Base-by-base conservation (phyloP, 192 early-diverging fungal species). In the Fimicolochytrium jonesii region DNA sequence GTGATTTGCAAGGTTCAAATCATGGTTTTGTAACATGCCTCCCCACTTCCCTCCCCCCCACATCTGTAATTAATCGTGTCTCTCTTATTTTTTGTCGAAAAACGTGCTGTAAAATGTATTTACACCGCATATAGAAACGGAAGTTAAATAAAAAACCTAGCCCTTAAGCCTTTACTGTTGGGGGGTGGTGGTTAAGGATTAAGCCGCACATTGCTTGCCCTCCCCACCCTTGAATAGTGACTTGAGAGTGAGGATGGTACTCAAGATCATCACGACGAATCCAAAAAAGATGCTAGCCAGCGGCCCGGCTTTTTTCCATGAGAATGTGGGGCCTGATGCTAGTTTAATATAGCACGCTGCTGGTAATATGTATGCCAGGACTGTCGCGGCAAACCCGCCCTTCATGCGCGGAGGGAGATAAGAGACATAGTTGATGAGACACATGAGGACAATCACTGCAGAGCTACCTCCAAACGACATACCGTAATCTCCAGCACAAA, bases 321-420 rank as follows among this genome's bases (percentile, higher is more conserved):
- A 74, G 59, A 73, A 74, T 7, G 76, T 37, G 0, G 83, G 65
- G 0, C 87, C 89, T 13, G 83, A 79, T 0, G 86, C 69, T 51
- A 95, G 64, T 50, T 85, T 83, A 31, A 93, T 70, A 66, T 87
- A 93, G 51, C 91, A 93, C 0, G 83, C 77, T 0, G 93, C 84
- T 13, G 93, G 93, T 41, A 95, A 53, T 42, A 95, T 92, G 72
- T 87, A 95, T 2, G 93, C 92, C 67, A 94, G 65, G 28, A 88
- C 86, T 13, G 92, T 90, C 0, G 92, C 92, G 1, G 93, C 90
- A 74, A 92, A 80, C 3, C 88, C 90, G 25, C 92, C 92, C 65
- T 75, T 42, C 5, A 46, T 9, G 22, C 29, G n/a, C n/a, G n/a
- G n/a, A n/a, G n/a, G n/a, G n/a, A n/a, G n/a, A n/a, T n/a, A n/a